These are phyloP conservation scores for Plasmopara halstedii DNA, from an alignment of 352 stramenopile genomes.

Conservation along the genomic window DNA sequence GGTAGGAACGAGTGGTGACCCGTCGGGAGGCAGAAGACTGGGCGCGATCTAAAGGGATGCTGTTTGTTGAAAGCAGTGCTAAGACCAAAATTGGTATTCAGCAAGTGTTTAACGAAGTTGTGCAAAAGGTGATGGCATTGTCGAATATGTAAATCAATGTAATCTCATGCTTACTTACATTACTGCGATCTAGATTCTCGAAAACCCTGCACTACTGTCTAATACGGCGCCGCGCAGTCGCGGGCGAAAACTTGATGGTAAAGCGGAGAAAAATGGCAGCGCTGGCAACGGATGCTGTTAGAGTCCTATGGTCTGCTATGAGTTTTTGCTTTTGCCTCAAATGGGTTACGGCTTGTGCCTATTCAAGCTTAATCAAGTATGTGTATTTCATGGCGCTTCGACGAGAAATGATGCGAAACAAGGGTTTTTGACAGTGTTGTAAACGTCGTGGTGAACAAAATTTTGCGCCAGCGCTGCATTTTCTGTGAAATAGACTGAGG, in stretches of 20 bases:
- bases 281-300: constrained; percentile 52
- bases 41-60: constrained; percentile 94
- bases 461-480: not conserved
- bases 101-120: constrained; percentile 96
- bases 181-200: constrained; percentile 87
- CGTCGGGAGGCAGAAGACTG: constrained; percentile 93
- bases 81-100: constrained; percentile 94
- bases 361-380: constrained; percentile 10
- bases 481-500: no score
- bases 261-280: constrained; percentile 44
- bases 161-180: no score
- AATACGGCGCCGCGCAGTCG: constrained; percentile 77
- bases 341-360: not conserved
- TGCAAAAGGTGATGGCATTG: constrained; percentile 88
- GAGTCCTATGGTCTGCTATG: constrained; percentile 27
- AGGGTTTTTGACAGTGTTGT: constrained; percentile 7
- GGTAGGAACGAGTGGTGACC: constrained; percentile 89
- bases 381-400: constrained; percentile 10
- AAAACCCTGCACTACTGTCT: constrained; percentile 83
- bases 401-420: constrained; percentile 3
- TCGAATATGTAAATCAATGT: no score
- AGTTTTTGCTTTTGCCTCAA: constrained; percentile 7
- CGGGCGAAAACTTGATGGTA: constrained; percentile 50
- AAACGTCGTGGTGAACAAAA: constrained; percentile 1
- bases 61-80: constrained; percentile 96